Percentiles rank a stretch among this genome's conserved stretches.
Conservation (phyloP, 768 basidiomycete species). For the Pleurotus citrinopileatus region DNA sequence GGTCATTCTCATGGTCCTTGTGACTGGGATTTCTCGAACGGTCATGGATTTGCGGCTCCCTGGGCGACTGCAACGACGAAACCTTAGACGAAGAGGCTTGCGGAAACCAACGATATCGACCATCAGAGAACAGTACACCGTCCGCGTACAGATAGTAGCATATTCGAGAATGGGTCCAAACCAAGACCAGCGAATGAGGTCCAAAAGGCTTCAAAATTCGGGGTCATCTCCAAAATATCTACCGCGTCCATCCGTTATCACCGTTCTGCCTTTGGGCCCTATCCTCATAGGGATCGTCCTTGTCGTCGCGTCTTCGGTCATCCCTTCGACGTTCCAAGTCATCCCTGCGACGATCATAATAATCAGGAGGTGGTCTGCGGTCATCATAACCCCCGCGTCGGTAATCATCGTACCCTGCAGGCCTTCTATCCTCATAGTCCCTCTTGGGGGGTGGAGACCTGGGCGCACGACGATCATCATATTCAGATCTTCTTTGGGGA, state of each 20-base stretch:
- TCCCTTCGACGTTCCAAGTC: conserved; percentile 67
- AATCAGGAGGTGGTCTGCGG: conserved; percentile 79
- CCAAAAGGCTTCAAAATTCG: conserved; percentile 17
- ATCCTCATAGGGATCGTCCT: conserved; percentile 79
- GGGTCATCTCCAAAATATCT: conserved; percentile 37
- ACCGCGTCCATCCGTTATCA: conserved; percentile 76
- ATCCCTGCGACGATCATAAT: conserved; percentile 88
- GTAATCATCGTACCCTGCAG: conserved; percentile 91
- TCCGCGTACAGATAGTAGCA: conserved; percentile 55
- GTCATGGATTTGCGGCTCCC: neutral
- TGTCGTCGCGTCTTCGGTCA: conserved; percentile 80
- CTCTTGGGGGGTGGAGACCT: conserved; percentile 81
- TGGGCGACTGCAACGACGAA: neutral
- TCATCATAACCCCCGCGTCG: conserved; percentile 84
- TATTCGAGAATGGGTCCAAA: conserved; percentile 45
- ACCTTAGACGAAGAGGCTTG: conserved; percentile 3
- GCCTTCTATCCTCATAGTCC: conserved; percentile 81
- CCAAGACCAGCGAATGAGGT: conserved; percentile 24
- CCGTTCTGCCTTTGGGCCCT: conserved; percentile 74
- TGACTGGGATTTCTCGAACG: no score
- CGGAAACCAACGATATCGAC: conserved; percentile 37
- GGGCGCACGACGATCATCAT: conserved; percentile 71
- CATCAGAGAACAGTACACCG: conserved; percentile 50
- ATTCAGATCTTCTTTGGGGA: conserved; percentile 60
- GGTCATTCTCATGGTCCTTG: no score